These are phyloP conservation scores for Fusarium sp. DNA, from an alignment of 2,329 filamentous ascomycete genomes.

Conservation along the genomic window DNA sequence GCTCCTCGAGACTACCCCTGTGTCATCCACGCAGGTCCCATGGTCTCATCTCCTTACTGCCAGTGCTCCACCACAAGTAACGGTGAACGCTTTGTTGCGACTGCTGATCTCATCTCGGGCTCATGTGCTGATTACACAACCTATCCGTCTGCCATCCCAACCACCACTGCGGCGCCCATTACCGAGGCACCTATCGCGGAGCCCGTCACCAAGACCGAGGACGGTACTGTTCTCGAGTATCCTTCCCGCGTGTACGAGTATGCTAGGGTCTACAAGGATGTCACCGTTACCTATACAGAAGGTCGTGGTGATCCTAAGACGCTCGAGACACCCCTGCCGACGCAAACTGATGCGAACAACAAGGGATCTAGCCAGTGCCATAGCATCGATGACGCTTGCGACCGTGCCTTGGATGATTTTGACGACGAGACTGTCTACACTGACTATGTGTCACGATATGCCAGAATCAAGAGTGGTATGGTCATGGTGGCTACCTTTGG, in stretches of 20 bases:
- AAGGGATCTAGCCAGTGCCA: slow-evolving; percentile 37
- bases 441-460: slow-evolving; percentile 24
- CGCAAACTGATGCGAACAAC: slow-evolving; percentile 28
- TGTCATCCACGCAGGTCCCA: slow-evolving; percentile 5
- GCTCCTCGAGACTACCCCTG: slow-evolving; percentile 14
- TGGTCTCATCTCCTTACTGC: neutral
- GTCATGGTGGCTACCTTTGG: slow-evolving; percentile 25
- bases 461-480: slow-evolving; percentile 20
- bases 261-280: no score
- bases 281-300: slow-evolving; percentile 5
- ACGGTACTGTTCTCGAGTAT: slow-evolving; percentile 22
- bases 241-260: neutral
- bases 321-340: slow-evolving; percentile 8
- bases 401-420: slow-evolving; percentile 25
- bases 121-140: slow-evolving; percentile 10
- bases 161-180: neutral
- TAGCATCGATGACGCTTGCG: slow-evolving; percentile 37
- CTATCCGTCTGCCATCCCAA: slow-evolving; percentile 23
- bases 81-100: neutral
- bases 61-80: slow-evolving; percentile 12
- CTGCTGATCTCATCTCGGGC: slow-evolving; percentile 3
- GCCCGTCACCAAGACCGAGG: slow-evolving; percentile 17
- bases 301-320: slow-evolving; percentile 11
- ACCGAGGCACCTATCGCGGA: slow-evolving; percentile 1
- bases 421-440: slow-evolving; percentile 27